These are phyloP conservation scores for Halenospora varia DNA, from an alignment of 495 filamentous ascomycete species.

Conservation along the genomic window DNA sequence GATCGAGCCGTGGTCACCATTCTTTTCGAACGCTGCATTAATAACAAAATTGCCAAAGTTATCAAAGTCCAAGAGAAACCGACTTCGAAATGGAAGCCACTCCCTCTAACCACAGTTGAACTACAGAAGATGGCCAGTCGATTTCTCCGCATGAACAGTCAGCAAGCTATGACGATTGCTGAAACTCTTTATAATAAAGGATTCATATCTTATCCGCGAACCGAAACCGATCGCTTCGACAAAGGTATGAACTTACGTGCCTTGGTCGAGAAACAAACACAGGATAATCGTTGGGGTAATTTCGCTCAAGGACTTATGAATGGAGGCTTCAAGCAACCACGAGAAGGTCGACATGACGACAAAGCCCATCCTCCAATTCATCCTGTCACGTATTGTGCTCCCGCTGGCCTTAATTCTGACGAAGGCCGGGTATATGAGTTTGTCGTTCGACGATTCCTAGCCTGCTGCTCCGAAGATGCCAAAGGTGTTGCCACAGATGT, in stretches of 20 bases:
- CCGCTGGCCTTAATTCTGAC: conserved; percentile 52
- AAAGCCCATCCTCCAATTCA: conserved; percentile 97
- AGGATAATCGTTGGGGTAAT: conserved; percentile 69
- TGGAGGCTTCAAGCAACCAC: conserved; percentile 76
- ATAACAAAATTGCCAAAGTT: conserved; percentile 73
- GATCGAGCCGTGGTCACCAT: conserved; percentile 78
- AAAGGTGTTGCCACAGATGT: conserved; percentile 78
- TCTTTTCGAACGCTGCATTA: conserved; percentile 79
- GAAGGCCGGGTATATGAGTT: conserved; percentile 88
- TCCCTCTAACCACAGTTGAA: conserved; percentile 96
- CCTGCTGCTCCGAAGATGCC: conserved; percentile 94
- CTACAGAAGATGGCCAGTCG: conserved; percentile 93
- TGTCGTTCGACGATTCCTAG: conserved; percentile 88
- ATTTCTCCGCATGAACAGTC: conserved; percentile 80
- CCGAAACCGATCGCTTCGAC: conserved; percentile 96
- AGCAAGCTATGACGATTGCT: conserved; percentile 83
- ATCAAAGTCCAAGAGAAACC: conserved; percentile 82
- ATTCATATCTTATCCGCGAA: conserved; percentile 95
- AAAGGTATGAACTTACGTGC: conserved; percentile 78
- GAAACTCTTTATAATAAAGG: conserved; percentile 91
- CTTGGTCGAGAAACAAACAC: conserved; percentile 79
- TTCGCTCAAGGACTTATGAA: conserved; percentile 78
- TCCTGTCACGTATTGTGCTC: conserved; percentile 74
- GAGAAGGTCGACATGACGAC: conserved; percentile 83
- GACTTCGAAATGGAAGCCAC: conserved; percentile 88